Conservation (phyloP, 768 basidiomycete genomes). For the Mycena galopus region DNA sequence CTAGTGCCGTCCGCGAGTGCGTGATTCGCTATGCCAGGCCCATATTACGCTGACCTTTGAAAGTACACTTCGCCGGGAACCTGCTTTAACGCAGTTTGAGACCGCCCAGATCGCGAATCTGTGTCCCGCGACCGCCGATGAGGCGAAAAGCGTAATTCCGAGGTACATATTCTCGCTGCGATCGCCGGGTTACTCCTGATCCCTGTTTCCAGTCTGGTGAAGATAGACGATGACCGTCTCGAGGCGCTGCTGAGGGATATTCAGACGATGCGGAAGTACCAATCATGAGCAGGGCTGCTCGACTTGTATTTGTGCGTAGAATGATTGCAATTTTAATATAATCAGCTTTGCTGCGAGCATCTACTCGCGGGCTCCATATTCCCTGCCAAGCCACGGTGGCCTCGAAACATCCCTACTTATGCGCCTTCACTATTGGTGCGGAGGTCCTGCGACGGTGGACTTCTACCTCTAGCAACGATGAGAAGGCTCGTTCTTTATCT, state of each 20-base stretch:
- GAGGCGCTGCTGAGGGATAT: conserved; percentile 89
- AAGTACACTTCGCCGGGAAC: conserved; percentile 85
- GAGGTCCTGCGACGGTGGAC: no score
- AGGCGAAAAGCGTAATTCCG: conserved; percentile 92
- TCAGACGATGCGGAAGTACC: conserved; percentile 91
- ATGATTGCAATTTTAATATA: conserved; percentile 12
- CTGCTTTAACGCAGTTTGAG: conserved; percentile 89
- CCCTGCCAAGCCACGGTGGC: no score
- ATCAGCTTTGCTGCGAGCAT: not conserved
- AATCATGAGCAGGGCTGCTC: conserved; percentile 61
- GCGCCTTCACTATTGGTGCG: no score
- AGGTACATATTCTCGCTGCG: conserved; percentile 62
- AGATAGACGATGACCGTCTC: conserved; percentile 89
- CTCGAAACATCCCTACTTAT: no score
- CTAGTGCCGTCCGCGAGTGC: conserved; percentile 89
- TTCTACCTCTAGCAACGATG: no score
- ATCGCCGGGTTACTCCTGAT: not conserved
- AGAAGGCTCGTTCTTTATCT: no score
- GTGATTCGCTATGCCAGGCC: conserved; percentile 43
- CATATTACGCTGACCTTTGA: conserved; percentile 2
- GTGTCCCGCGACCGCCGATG: conserved; percentile 89
- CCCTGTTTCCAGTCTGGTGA: conserved; percentile 67
- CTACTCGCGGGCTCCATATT: not conserved
- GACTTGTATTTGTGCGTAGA: conserved; percentile 23
- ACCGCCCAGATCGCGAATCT: conserved; percentile 94